phyloP scores from a whole-genome alignment of 2,329 filamentous ascomycete genomes.

The Claviceps digitariae region DNA sequence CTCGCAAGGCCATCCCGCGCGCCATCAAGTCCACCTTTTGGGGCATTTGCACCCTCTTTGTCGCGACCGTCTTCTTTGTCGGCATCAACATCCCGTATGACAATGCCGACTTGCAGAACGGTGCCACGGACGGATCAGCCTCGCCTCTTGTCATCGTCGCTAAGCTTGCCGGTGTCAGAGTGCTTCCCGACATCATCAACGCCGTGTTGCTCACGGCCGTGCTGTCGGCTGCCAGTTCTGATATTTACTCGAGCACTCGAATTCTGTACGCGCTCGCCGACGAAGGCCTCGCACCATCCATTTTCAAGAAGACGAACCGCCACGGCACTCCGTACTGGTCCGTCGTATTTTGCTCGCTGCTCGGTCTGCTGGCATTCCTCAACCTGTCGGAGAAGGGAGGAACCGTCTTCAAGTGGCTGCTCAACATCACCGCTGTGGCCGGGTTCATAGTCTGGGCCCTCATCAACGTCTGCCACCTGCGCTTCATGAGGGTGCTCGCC shows the following conservation, averaged over 20 bases:
- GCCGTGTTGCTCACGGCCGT: constrained; percentile 66
- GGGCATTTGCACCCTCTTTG: constrained; percentile 58
- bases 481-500: constrained; percentile 47
- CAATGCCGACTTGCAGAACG: constrained; percentile 37
- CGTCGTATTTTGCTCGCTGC: constrained; percentile 37
- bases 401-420: constrained; percentile 57
- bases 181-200: constrained; percentile 60
- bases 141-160: constrained; percentile 52
- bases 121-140: constrained; percentile 43
- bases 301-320: constrained; percentile 46
- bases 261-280: constrained; percentile 54
- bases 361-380: constrained; percentile 54
- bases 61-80: constrained; percentile 53
- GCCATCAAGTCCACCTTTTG: constrained; percentile 66
- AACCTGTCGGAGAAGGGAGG: constrained; percentile 46
- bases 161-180: constrained; percentile 46
- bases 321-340: constrained; percentile 50
- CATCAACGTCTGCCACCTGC: constrained; percentile 50
- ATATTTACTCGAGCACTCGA: constrained; percentile 59
- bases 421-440: constrained; percentile 56
- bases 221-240: constrained; percentile 65
- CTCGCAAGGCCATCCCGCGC: constrained; percentile 55
- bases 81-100: constrained; percentile 56
- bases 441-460: constrained; percentile 59
- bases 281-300: constrained; percentile 46